Percentiles rank a stretch among this genome's conserved stretches.
Evolutionary conservation across 768 basidiomycete genomes (phyloP).

Genomic region (Trametes gibbosa): DNA sequence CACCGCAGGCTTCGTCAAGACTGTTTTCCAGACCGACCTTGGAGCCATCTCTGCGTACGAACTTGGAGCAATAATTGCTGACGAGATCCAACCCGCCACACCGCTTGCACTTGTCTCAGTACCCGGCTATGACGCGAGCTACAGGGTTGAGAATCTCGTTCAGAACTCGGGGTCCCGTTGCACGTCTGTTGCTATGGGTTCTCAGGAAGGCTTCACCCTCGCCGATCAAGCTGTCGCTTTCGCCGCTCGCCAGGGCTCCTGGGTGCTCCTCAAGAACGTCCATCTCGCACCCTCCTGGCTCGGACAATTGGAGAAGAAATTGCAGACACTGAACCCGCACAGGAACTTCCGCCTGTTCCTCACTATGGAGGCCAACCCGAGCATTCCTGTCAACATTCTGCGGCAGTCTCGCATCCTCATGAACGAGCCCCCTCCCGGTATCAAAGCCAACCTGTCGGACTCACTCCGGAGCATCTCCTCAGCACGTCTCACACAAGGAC

Average conservation of each 20-base stretch:
- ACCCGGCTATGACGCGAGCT: slow-evolving; percentile 97
- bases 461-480: slow-evolving; percentile 74
- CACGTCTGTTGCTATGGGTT: slow-evolving; percentile 95
- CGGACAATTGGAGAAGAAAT: slow-evolving; percentile 91
- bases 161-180: slow-evolving; percentile 75
- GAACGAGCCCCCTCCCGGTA: slow-evolving; percentile 97
- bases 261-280: slow-evolving; percentile 97
- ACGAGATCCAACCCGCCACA: slow-evolving; percentile 77
- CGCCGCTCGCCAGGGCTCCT: slow-evolving; percentile 89
- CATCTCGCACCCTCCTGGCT: slow-evolving; percentile 96
- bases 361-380: slow-evolving; percentile 95
- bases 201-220: slow-evolving; percentile 92
- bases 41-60: slow-evolving; percentile 71
- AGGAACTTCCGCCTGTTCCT: slow-evolving; percentile 95
- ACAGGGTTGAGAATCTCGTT: slow-evolving; percentile 86
- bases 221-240: slow-evolving; percentile 95
- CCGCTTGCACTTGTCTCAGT: slow-evolving; percentile 92
- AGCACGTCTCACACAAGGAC: slow-evolving; percentile 75
- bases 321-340: slow-evolving; percentile 88
- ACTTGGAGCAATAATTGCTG: slow-evolving; percentile 69
- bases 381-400: slow-evolving; percentile 94
- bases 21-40: slow-evolving; percentile 81
- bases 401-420: slow-evolving; percentile 95
- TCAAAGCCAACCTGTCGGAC: slow-evolving; percentile 94
- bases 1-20: slow-evolving; percentile 68